Base-by-base conservation (phyloP, 2,329 filamentous ascomycete genomes). In the Colletotrichum destructivum region DNA sequence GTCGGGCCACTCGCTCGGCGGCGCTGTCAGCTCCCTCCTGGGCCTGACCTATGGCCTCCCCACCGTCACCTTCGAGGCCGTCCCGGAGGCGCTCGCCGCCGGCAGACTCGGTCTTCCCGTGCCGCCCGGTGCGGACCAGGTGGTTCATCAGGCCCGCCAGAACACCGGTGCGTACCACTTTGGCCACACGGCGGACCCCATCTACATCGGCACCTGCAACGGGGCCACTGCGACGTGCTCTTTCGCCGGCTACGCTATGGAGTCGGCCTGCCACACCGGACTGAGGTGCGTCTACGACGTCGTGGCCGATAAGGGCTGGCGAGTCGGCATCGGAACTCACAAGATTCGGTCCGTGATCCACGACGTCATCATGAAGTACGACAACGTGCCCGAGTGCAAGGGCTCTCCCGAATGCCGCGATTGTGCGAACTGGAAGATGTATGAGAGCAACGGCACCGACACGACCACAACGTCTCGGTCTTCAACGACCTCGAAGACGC, bases 131-230 rank as follows among this genome's bases (percentile, higher is more conserved):
- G 87, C 92, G 56, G 88, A 95, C 77, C 88, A 94, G 31, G 86
- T 88, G 52, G 86, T 89, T 42, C 92, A 94, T 40, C 94, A 97
- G 77, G 87, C 89, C 47, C 87, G 94, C 52, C 83, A 89, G 70
- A 88, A 90, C 77, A 97, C 94, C 0, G 95, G 94, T 15, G 88
- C 93, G 0, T 97, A 91, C 78, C 96, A 99, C 81, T 96, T 98
- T 79, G 96, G 96, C 4, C 95, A 98, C 78, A 98, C 95, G 0
- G 96, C 96, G 0, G 96, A 99, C 81, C 96, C 96, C 0, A 91
- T 99, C 44, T 99, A 92, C 78, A 95, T 98, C 84, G 96, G 96
- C 42, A 94, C 92, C 0, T 98, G 96, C 83, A 98, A 98, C 77
- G 94, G 93, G 42, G 94, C 94, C 3, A 95, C 94, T 2, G 95